Conservation (phyloP, 2,329 filamentous ascomycete species). For the Lachnellula suecica region DNA sequence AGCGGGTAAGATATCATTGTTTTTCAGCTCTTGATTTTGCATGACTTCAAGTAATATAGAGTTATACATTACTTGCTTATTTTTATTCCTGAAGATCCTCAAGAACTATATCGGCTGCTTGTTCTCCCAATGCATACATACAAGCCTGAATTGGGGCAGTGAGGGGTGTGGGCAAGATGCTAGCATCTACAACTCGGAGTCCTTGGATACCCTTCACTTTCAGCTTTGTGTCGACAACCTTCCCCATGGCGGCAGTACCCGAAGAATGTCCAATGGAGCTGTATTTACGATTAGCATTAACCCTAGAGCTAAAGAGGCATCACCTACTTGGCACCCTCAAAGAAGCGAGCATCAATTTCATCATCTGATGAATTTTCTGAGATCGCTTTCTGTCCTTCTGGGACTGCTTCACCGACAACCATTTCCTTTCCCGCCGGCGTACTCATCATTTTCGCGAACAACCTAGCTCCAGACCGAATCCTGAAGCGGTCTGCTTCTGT, state of each 20-base stretch:
- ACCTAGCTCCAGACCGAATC: neutral
- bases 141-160: too few species aligned
- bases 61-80: too few species aligned
- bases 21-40: too few species aligned
- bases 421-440: slow-evolving; percentile 10
- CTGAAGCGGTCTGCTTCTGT: slow-evolving; percentile 5
- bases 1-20: too few species aligned
- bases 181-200: slow-evolving; percentile 36
- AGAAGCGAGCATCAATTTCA: slow-evolving; percentile 44
- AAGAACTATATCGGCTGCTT: too few species aligned
- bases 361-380: slow-evolving; percentile 41
- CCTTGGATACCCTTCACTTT: slow-evolving; percentile 21
- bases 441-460: neutral
- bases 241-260: slow-evolving; percentile 21
- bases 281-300: neutral
- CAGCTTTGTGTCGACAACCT: slow-evolving; percentile 24
- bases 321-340: neutral
- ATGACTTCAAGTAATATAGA: too few species aligned
- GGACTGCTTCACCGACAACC: slow-evolving; percentile 4
- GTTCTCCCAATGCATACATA: too few species aligned
- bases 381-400: slow-evolving; percentile 32
- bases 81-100: too few species aligned
- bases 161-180: slow-evolving; percentile 34
- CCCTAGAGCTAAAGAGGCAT: neutral
- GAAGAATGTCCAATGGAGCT: slow-evolving; percentile 5